Percentiles rank a stretch among this genome's conserved stretches.
Conservation (phyloP, 2,329 filamentous ascomycete genomes). For the Paecilomyces dactylethromorphus region DNA sequence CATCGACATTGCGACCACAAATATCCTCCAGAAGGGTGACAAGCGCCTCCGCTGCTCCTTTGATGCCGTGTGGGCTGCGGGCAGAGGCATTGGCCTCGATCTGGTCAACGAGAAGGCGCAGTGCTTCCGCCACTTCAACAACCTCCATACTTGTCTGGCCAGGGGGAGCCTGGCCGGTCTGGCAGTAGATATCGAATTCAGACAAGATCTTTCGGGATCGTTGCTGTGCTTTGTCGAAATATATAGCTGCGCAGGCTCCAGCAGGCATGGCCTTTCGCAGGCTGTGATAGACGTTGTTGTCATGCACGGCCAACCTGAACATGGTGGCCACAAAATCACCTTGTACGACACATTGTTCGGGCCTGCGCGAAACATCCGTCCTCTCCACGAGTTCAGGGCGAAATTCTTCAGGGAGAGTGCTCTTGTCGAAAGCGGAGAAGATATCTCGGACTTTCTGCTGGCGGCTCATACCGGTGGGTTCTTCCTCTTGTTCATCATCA, state of each 20-base stretch:
- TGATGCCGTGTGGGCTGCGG: conserved; percentile 29
- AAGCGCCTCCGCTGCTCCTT: conserved; percentile 31
- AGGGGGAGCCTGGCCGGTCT: conserved; percentile 20
- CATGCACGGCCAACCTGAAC: conserved; percentile 39
- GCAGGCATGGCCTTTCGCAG: conserved; percentile 37
- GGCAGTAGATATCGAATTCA: conserved; percentile 35
- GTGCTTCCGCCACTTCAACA: conserved; percentile 22
- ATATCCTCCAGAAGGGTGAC: conserved; percentile 32
- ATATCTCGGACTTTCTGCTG: conserved; percentile 38
- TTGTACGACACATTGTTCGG: conserved; percentile 38
- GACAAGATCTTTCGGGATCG: conserved; percentile 26
- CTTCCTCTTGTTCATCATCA: conserved; percentile 9
- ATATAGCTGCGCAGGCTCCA: conserved; percentile 35
- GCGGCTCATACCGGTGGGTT: conserved; percentile 26
- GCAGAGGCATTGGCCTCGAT: conserved; percentile 26
- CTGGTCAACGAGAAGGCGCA: conserved; percentile 22
- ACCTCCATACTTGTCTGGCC: conserved; percentile 19
- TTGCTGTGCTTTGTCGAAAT: conserved; percentile 37
- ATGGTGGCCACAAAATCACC: conserved; percentile 40
- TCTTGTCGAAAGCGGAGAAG: conserved; percentile 37
- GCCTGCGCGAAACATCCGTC: conserved; percentile 22
- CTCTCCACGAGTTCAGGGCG: conserved; percentile 32
- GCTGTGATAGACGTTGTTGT: conserved; percentile 34
- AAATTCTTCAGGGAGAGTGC: conserved; percentile 36
- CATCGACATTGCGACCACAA: conserved; percentile 31